phyloP scores from a whole-genome alignment of 2,329 filamentous ascomycete genomes.

The Paraphoma sp. region DNA sequence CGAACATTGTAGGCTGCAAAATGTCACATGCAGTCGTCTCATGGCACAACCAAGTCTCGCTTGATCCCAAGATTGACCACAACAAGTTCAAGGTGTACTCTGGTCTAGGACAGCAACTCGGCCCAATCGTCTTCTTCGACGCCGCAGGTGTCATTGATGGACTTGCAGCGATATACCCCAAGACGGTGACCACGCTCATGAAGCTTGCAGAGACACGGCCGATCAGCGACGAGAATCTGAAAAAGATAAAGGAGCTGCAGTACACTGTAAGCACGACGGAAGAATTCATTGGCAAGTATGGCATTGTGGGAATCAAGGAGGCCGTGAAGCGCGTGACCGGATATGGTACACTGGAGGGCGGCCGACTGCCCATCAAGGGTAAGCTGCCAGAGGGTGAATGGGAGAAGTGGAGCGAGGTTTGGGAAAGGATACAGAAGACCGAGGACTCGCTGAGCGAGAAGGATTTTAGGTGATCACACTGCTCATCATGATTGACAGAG shows the following conservation, averaged over 20 bases:
- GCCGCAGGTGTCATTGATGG: slow-evolving; percentile 72
- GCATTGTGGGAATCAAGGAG: slow-evolving; percentile 71
- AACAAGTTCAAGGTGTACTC: slow-evolving; percentile 67
- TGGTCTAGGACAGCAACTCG: slow-evolving; percentile 70
- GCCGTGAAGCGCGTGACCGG: slow-evolving; percentile 65
- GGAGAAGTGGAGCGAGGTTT: slow-evolving; percentile 50
- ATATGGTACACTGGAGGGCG: slow-evolving; percentile 66
- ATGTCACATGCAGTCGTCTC: slow-evolving; percentile 72
- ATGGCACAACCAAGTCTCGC: slow-evolving; percentile 67
- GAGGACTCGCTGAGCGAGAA: slow-evolving; percentile 33
- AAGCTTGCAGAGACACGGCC: slow-evolving; percentile 53
- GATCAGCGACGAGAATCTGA: slow-evolving; percentile 45
- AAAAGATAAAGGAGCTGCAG: slow-evolving; percentile 63
- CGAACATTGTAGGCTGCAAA: slow-evolving; percentile 74
- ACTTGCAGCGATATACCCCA: slow-evolving; percentile 69
- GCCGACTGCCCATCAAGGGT: slow-evolving; percentile 64
- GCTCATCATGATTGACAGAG: not conserved
- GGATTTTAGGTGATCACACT: not conserved
- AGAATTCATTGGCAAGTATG: slow-evolving; percentile 66
- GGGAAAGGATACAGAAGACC: slow-evolving; percentile 40
- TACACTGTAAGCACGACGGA: slow-evolving; percentile 67
- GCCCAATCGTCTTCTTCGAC: slow-evolving; percentile 67
- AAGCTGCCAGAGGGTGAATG: slow-evolving; percentile 67
- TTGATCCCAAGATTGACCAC: slow-evolving; percentile 66
- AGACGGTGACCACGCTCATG: slow-evolving; percentile 65